Base-by-base conservation (phyloP, 208 protist genomes). In the Leishmania amazonensis region DNA sequence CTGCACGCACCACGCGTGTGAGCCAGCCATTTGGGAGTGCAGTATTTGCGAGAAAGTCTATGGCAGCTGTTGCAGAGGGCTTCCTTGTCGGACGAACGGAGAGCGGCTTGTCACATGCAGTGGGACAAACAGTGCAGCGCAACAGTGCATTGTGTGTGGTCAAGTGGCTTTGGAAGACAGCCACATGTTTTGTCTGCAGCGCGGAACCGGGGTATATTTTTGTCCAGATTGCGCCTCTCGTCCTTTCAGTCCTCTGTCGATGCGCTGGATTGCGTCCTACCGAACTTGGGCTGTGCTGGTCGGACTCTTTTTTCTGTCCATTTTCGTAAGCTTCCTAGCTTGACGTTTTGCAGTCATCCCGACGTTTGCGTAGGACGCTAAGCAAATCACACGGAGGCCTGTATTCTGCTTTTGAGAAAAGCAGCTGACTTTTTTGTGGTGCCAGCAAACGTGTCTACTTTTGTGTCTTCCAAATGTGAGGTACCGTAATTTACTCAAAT, bases 1-100 rank as follows among this genome's bases (percentile, higher is more conserved):
- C 28, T 97, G 94, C 68, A 85, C 79, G 35, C 87, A 91, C 60
- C 94, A 97, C 82, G 70, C 80, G 24, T 58, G 79, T 28, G 78
- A 93, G 75, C 62, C 78, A 53, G 94, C 90, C 6, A 85, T 97
- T 70, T 97, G 94, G 94, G 91, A 95, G 74, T 97, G 94, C 71
- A 42, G 54, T 13, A 87, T 95, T 70, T 97, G 94, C 77, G 93
- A 94, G 84, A 81, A 87, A 21, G 86, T 93, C 70, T 97, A 96
- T 75, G 92, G 94, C 9, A 84, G 70, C 60, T 95, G 91, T 80
- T 97, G 94, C 54, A 86, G 83, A 79, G 88, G 79, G 58, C 81
- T 88, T 60, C 94, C 94, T 15, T 78, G 85, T 24, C 54, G 79
- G 6, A 60, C 68, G 38, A 73, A 83, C n/a, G 91, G 88, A 42